phyloP scores from a whole-genome alignment of 495 filamentous ascomycete species.

The Terfezia claveryi region DNA sequence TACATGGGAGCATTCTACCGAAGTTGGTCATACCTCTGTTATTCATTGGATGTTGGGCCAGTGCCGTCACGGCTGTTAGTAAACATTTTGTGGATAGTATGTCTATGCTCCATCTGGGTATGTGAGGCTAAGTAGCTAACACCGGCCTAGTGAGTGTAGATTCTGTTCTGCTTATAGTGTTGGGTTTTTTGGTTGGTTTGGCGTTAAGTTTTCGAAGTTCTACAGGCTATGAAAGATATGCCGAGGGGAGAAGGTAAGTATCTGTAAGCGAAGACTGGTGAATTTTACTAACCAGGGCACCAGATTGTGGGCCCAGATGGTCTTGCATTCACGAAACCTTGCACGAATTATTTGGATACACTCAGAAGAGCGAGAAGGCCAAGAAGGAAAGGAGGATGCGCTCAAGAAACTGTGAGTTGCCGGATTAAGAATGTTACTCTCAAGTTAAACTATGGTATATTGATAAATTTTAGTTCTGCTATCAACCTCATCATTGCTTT shows the following conservation, averaged over 20 bases:
- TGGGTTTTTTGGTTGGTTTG: conserved; percentile 76
- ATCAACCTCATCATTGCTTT: conserved; percentile 68
- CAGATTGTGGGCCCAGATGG: conserved; percentile 54
- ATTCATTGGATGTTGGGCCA: conserved; percentile 46
- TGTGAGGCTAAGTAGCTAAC: background rate
- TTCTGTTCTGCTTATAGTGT: conserved; percentile 54
- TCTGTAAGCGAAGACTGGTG: background rate
- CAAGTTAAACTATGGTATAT: conserved; percentile 1
- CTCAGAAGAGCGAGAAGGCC: conserved; percentile 39
- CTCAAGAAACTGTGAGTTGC: conserved; percentile 39
- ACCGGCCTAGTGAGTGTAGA: conserved; percentile 31
- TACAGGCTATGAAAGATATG: conserved; percentile 60
- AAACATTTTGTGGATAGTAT: conserved; percentile 23
- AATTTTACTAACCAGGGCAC: conserved; percentile 29
- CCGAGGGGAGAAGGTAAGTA: conserved; percentile 14
- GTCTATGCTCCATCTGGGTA: background rate
- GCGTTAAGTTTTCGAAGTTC: conserved; percentile 64
- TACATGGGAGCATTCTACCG: conserved; percentile 62
- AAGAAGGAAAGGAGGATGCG: conserved; percentile 42
- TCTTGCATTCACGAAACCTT: conserved; percentile 48
- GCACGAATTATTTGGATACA: conserved; percentile 65
- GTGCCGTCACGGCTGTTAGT: conserved; percentile 41
- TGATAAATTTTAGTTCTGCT: conserved; percentile 30
- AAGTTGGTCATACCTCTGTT: conserved; percentile 56
- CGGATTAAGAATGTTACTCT: background rate